These are phyloP conservation scores for Tulasnella calospora DNA, from an alignment of 768 basidiomycete genomes.

Conservation along the genomic window DNA sequence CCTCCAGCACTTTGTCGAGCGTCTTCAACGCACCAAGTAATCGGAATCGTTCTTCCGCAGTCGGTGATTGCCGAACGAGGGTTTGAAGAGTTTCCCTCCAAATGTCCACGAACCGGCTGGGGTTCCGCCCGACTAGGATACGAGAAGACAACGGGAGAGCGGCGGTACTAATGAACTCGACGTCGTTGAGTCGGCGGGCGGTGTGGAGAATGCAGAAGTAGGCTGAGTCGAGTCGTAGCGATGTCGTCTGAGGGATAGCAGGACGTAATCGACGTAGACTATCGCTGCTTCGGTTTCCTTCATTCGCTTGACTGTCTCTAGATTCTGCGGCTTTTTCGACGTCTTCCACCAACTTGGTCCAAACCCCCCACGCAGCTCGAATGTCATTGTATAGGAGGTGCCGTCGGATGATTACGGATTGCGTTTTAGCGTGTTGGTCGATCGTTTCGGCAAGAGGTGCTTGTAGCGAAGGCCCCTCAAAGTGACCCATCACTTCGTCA, in stretches of 20 bases:
- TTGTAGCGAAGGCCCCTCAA: background rate
- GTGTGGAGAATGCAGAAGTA: background rate
- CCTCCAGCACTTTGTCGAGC: background rate
- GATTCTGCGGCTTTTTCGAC: background rate
- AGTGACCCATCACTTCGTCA: background rate
- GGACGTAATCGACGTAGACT: background rate
- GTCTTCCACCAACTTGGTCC: background rate
- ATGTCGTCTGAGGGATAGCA: background rate
- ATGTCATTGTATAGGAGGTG: background rate
- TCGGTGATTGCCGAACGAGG: background rate
- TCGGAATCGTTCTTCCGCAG: background rate
- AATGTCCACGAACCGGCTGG: background rate
- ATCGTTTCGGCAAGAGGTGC: background rate
- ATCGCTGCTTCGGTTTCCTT: background rate
- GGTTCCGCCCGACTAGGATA: background rate
- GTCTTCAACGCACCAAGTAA: background rate
- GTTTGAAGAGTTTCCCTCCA: background rate
- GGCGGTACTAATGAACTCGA: background rate
- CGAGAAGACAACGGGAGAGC: background rate
- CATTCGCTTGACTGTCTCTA: background rate
- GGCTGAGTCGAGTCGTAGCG: background rate
- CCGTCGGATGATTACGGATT: background rate
- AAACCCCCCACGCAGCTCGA: background rate
- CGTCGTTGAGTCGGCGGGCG: background rate
- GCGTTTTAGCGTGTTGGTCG: background rate